Conservation (phyloP, 352 stramenopile genomes). For the Discostella stelligera region DNA sequence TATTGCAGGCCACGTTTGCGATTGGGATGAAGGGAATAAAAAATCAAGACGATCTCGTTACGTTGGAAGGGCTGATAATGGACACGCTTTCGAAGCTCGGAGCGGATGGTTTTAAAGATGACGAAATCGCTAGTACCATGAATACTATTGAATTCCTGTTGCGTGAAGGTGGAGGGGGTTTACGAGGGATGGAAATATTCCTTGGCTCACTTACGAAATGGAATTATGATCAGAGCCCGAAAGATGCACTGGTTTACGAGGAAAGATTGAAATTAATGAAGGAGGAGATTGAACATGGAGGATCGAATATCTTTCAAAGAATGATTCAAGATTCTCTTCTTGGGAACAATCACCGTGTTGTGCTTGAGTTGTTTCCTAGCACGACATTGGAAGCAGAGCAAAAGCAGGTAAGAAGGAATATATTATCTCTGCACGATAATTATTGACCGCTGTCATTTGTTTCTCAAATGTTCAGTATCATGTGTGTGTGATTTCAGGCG, state of each 20-base stretch:
- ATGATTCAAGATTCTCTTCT: constrained; percentile 73
- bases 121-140: constrained; percentile 74
- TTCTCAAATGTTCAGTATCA: background rate
- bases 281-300: constrained; percentile 56
- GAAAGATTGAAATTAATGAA: constrained; percentile 75
- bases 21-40: constrained; percentile 66
- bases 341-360: constrained; percentile 73
- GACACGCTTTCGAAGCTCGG: constrained; percentile 60
- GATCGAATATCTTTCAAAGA: constrained; percentile 63
- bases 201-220: constrained; percentile 73
- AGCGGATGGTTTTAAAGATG: constrained; percentile 73
- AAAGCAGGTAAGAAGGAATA: constrained; percentile 43
- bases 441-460: background rate
- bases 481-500: constrained; percentile 19
- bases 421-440: constrained; percentile 20
- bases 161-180: constrained; percentile 73
- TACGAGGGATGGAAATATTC: constrained; percentile 80
- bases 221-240: constrained; percentile 81
- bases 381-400: constrained; percentile 40
- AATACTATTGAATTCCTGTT: constrained; percentile 83
- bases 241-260: constrained; percentile 67
- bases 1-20: constrained; percentile 80
- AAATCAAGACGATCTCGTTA: constrained; percentile 37
- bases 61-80: constrained; percentile 68
- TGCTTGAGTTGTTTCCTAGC: constrained; percentile 73